Evolutionary conservation across 352 stramenopile genomes (phyloP), one percentile per base, ranked within the genome.

Genomic region (Globisporangium rhizosaccharum): DNA sequence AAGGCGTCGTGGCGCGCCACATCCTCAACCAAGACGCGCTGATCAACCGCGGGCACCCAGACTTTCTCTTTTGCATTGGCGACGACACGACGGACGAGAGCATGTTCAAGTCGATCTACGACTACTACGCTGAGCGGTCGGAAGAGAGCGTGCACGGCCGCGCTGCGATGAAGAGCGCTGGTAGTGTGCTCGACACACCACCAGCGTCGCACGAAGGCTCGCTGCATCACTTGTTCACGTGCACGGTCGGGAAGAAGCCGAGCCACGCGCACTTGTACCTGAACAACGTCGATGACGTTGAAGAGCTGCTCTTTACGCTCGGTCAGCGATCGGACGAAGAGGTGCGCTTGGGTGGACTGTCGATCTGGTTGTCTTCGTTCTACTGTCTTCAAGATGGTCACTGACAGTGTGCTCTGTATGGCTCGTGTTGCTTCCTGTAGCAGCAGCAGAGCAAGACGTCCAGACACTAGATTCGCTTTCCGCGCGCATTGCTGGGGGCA

Each of bases 81-180:
- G 96, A 99, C 71, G 96, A 98, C 67, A 96, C 94, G 51, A 97
- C 92, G 7, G 96, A 99, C 66, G 96, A 99, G 72, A 98, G 96
- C 65, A 99, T 99, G 96, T 99, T 99, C 75, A 91, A 90, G 60
- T 70, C 81, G 51, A 90, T 97, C 65, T 96, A 96, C 71, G 85
- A 94, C 61, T 96, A 94, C 74, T 95, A 96, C 58, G 85, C 85
- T 1, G 80, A 96, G 65, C 76, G 84, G 3, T 91, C 81, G 12
- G 86, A 96, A 42, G 83, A 93, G 61, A 93, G 73, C 55, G 70
- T 91, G 39, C 81, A 93, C 49, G 83, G 79, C 25, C 70, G 58
- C 14, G 44, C 14, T 1, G 26, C 45, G 42, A 53, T 49, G 28
- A 65, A 46, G 25, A 50, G 17, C 12, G 36, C 26, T 3, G 55